phyloP scores from a whole-genome alignment of 2,329 filamentous ascomycete genomes.

The Ploettnerulaceae sp. region DNA sequence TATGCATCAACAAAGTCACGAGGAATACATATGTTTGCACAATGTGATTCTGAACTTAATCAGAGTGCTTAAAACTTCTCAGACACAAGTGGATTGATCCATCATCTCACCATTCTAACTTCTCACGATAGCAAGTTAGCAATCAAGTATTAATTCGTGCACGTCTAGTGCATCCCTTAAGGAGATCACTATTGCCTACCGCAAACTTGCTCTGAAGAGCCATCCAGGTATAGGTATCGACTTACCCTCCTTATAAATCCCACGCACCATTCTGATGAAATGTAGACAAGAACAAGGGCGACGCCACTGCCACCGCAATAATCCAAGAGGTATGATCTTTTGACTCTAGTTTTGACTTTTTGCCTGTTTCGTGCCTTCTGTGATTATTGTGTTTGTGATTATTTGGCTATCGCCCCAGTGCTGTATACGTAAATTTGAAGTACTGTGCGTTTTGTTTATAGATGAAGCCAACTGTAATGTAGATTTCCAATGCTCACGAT shows the following conservation, averaged over 20 bases:
- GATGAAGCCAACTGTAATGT: not conserved
- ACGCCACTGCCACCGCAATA: not conserved
- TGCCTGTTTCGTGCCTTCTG: not conserved
- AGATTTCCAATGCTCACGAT: slow-evolving; percentile 1
- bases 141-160: too few species aligned
- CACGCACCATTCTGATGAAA: too few species aligned
- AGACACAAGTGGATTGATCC: too few species aligned
- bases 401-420: too few species aligned
- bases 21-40: too few species aligned
- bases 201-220: slow-evolving; percentile 8
- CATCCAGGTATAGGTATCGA: too few species aligned
- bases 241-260: too few species aligned
- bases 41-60: too few species aligned
- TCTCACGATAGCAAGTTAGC: too few species aligned
- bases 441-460: not conserved
- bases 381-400: not conserved
- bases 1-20: too few species aligned
- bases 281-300: slow-evolving; percentile 8
- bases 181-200: not conserved
- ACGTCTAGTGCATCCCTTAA: not conserved
- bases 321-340: not conserved
- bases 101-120: too few species aligned
- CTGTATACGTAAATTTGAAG: not conserved
- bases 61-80: too few species aligned
- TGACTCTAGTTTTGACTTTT: not conserved